phyloP scores from a whole-genome alignment of 2,329 filamentous ascomycete species.

The Colletotrichum musicola region DNA sequence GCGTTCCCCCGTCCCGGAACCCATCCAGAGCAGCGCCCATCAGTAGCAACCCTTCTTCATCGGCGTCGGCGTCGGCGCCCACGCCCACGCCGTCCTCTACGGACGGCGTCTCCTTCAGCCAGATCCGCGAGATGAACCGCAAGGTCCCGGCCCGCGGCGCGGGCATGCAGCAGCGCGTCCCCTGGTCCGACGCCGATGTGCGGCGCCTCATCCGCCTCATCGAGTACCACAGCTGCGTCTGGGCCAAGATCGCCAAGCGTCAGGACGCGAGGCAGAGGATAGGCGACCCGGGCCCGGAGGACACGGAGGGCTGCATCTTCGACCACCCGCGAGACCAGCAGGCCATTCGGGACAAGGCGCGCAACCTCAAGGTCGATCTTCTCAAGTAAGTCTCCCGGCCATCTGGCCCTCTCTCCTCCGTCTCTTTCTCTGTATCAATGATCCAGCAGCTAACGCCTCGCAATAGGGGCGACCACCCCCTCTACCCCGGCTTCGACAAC shows the following conservation, averaged over 20 bases:
- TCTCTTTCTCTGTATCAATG: background rate
- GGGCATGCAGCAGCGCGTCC: slow-evolving; percentile 44
- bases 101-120: slow-evolving; percentile 46
- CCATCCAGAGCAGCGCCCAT: background rate
- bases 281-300: slow-evolving; percentile 13
- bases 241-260: slow-evolving; percentile 50
- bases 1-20: slow-evolving; percentile 25
- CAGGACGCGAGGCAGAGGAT: slow-evolving; percentile 35
- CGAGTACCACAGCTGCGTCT: slow-evolving; percentile 52
- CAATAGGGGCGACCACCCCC: slow-evolving; percentile 52
- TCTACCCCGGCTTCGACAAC: slow-evolving; percentile 64
- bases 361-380: slow-evolving; percentile 66
- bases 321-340: slow-evolving; percentile 64
- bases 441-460: background rate
- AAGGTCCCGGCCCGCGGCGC: background rate
- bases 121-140: slow-evolving; percentile 29
- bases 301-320: slow-evolving; percentile 51
- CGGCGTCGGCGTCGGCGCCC: slow-evolving; percentile 45
- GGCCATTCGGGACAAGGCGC: slow-evolving; percentile 69
- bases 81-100: slow-evolving; percentile 41
- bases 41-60: slow-evolving; percentile 35
- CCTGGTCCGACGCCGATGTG: slow-evolving; percentile 60
- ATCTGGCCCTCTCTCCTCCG: background rate
- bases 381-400: slow-evolving; percentile 52
- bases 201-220: slow-evolving; percentile 58